phyloP scores from a whole-genome alignment of 495 filamentous ascomycete species.

The Neurospora sp. region DNA sequence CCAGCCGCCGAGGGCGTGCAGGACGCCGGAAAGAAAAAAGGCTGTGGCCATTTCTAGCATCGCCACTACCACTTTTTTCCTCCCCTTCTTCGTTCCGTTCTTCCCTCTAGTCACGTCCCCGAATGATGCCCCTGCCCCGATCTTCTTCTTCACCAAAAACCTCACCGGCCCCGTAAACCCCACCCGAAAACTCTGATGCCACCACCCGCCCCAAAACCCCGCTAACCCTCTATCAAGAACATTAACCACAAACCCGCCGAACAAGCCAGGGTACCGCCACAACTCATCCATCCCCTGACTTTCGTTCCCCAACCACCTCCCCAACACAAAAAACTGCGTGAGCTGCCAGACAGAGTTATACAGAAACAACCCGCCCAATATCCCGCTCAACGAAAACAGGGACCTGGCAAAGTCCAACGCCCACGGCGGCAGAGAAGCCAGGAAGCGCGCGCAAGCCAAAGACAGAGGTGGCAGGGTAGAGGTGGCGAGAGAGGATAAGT shows the following conservation, averaged over 20 bases:
- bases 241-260: conserved; percentile 40
- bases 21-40: conserved; percentile 47
- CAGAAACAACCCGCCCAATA: conserved; percentile 10
- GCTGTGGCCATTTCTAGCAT: conserved; percentile 29
- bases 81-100: no score
- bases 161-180: conserved; percentile 51
- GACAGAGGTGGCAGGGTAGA: conserved; percentile 14
- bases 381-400: not conserved
- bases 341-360: conserved; percentile 38
- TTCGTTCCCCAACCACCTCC: conserved; percentile 28
- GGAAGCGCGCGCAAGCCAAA: conserved; percentile 28
- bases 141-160: conserved; percentile 29
- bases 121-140: no score
- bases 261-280: conserved; percentile 54
- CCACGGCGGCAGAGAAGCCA: not conserved
- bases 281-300: conserved; percentile 23
- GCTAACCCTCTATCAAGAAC: conserved; percentile 57
- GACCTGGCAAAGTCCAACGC: not conserved
- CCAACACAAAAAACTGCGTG: conserved; percentile 41
- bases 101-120: no score
- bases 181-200: conserved; percentile 79
- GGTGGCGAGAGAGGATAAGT: conserved; percentile 3
- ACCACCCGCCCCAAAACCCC: conserved; percentile 76
- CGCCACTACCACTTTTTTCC: not conserved
- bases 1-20: conserved; percentile 51